Evolutionary conservation across 2,329 filamentous ascomycete species (phyloP).

Genomic region (Fusarium sp.): DNA sequence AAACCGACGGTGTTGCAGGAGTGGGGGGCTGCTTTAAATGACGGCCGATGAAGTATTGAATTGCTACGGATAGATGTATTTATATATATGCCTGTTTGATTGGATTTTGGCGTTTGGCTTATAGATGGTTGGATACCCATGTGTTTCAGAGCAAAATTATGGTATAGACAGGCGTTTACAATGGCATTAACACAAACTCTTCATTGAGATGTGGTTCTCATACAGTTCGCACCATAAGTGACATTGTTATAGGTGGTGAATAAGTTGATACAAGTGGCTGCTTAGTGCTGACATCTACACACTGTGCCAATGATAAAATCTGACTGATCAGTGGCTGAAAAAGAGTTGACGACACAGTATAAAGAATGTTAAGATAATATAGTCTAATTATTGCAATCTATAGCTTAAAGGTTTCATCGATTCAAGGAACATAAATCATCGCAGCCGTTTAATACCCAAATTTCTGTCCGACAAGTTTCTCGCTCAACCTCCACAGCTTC

Average conservation of each 20-base stretch:
- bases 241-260: not conserved
- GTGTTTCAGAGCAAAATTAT: slow-evolving; percentile 8
- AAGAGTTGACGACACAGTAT: no score
- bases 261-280: no score
- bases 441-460: slow-evolving; percentile 49
- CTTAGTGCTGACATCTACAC: no score
- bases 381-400: not conserved
- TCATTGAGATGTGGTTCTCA: not conserved
- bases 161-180: slow-evolving; percentile 16
- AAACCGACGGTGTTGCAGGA: slow-evolving; percentile 57
- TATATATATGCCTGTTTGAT: not conserved
- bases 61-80: not conserved
- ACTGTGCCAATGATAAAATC: no score
- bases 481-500: slow-evolving; percentile 61
- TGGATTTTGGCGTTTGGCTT: slow-evolving; percentile 26
- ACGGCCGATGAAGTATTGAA: not conserved
- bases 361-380: no score
- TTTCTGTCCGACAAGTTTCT: slow-evolving; percentile 59
- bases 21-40: slow-evolving; percentile 50
- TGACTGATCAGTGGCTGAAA: no score
- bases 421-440: not conserved
- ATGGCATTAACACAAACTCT: not conserved
- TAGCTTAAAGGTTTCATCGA: not conserved
- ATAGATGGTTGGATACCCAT: slow-evolving; percentile 17
- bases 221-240: not conserved